These are phyloP conservation scores for Tylopilus intermedius DNA, from an alignment of 768 basidiomycete species.

Conservation along the genomic window DNA sequence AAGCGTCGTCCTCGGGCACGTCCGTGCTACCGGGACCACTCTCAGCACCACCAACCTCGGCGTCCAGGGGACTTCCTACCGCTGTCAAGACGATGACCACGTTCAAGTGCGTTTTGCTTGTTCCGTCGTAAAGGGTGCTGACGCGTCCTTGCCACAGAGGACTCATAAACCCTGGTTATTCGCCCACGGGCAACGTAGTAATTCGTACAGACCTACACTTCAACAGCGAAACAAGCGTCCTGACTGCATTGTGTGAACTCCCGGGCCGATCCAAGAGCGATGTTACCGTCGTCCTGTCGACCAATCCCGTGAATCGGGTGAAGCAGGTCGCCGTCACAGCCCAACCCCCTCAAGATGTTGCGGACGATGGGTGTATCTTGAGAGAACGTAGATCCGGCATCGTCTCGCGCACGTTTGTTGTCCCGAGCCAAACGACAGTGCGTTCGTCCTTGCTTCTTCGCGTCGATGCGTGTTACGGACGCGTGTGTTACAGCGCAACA, in stretches of 20 bases:
- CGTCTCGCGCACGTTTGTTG: constrained; percentile 47
- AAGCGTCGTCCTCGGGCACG: constrained; percentile 7
- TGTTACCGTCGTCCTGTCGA: constrained; percentile 55
- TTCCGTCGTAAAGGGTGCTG: constrained; percentile 1
- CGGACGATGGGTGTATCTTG: constrained; percentile 39
- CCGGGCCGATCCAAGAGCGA: constrained; percentile 61
- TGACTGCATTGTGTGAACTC: constrained; percentile 62
- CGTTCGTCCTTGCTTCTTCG: constrained; percentile 22
- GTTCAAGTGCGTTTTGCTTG: constrained; percentile 20
- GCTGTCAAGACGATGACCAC: constrained; percentile 10
- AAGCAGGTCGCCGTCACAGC: constrained; percentile 59
- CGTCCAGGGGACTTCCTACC: constrained; percentile 1
- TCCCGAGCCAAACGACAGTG: constrained; percentile 55
- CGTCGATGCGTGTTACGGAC: constrained; percentile 4
- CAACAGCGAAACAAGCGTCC: constrained; percentile 43
- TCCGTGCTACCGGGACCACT: constrained; percentile 12
- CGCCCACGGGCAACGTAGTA: constrained; percentile 29
- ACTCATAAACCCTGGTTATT: constrained; percentile 25
- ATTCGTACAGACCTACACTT: constrained; percentile 63
- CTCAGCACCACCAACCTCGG: background rate
- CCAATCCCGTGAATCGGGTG: constrained; percentile 56
- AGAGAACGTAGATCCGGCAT: constrained; percentile 53
- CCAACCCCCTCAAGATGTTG: constrained; percentile 37
- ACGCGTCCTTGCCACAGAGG: constrained; percentile 16
- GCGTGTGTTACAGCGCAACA: constrained; percentile 39